These are phyloP conservation scores for Geotrichum fermentans DNA, from an alignment of 1,139 yeast species.

Conservation along the genomic window DNA sequence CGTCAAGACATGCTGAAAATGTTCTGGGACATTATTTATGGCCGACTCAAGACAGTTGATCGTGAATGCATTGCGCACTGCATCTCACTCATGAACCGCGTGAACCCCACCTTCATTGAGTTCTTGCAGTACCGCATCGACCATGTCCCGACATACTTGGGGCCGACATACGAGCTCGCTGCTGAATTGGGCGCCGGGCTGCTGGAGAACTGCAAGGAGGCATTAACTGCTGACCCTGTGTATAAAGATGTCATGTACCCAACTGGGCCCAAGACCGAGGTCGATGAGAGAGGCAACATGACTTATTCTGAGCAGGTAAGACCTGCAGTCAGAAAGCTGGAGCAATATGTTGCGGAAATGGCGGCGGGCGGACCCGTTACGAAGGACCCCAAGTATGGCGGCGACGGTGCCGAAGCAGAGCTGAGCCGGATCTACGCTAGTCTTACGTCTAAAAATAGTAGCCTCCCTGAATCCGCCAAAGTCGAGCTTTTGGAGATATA, in stretches of 20 bases:
- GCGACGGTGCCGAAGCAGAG: constrained; percentile 56
- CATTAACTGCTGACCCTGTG: constrained; percentile 74
- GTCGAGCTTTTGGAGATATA: constrained; percentile 76
- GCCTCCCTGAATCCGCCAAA: constrained; percentile 54
- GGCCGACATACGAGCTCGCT: constrained; percentile 84
- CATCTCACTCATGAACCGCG: constrained; percentile 94
- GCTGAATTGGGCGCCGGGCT: constrained; percentile 86
- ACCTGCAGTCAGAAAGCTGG: constrained; percentile 87
- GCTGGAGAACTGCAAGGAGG: constrained; percentile 92
- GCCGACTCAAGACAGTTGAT: constrained; percentile 82
- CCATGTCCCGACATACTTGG: constrained; percentile 82
- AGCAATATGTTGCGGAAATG: constrained; percentile 94
- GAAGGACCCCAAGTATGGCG: constrained; percentile 54
- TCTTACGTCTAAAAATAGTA: constrained; percentile 59
- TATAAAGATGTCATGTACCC: constrained; percentile 92
- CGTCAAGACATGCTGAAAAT: constrained; percentile 92
- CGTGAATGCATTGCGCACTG: constrained; percentile 95
- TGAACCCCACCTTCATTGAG: constrained; percentile 87
- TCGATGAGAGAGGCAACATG: constrained; percentile 84
- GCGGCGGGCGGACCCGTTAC: constrained; percentile 91
- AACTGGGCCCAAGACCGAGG: constrained; percentile 87
- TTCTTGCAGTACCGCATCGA: constrained; percentile 97
- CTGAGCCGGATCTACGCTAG: constrained; percentile 80
- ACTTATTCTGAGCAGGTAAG: constrained; percentile 79
- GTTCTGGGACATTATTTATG: constrained; percentile 94